These are phyloP conservation scores for Metschnikowia orientalis DNA, from an alignment of 805 yeast genomes.

Conservation along the genomic window DNA sequence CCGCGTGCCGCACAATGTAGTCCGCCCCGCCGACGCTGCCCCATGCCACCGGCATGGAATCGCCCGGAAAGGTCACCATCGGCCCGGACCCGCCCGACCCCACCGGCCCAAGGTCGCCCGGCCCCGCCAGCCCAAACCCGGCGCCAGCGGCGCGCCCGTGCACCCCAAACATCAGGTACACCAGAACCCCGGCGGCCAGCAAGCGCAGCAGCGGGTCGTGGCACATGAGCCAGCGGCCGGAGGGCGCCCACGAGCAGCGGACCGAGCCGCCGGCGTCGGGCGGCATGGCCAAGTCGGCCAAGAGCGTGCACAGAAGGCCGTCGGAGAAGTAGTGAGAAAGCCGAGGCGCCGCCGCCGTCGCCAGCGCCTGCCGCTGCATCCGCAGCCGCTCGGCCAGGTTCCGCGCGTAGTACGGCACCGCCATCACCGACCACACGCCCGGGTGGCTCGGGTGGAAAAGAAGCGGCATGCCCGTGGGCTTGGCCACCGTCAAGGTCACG, in stretches of 20 bases:
- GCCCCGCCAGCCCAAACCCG: not conserved
- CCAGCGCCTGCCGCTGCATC: slow-evolving; percentile 1
- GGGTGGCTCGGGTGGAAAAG: slow-evolving; percentile 18
- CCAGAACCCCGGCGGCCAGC: slow-evolving; percentile 26
- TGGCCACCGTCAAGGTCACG: slow-evolving; percentile 28
- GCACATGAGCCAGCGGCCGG: slow-evolving; percentile 33
- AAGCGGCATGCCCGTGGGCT: slow-evolving; percentile 24
- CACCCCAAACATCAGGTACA: slow-evolving; percentile 27
- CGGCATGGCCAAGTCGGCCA: slow-evolving; percentile 19
- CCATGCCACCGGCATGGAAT: slow-evolving; percentile 1
- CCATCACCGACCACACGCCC: slow-evolving; percentile 32
- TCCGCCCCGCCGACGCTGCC: slow-evolving; percentile 1
- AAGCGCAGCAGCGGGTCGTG: slow-evolving; percentile 23
- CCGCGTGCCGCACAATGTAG: slow-evolving; percentile 2
- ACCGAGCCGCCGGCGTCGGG: slow-evolving; percentile 16
- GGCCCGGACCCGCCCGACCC: not conserved
- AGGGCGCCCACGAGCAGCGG: slow-evolving; percentile 27
- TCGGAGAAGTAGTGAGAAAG: slow-evolving; percentile 28
- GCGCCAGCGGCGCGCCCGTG: slow-evolving; percentile 5
- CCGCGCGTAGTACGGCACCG: slow-evolving; percentile 19
- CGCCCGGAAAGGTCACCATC: slow-evolving; percentile 1
- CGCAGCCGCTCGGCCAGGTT: slow-evolving; percentile 11
- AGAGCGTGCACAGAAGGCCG: slow-evolving; percentile 29
- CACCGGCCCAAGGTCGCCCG: slow-evolving; percentile 1
- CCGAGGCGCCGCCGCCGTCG: slow-evolving; percentile 8